Evolutionary conservation across 2,329 filamentous ascomycete genomes (phyloP), one percentile per base, ranked within the genome.

Genomic region (Fusarium mexicanum): DNA sequence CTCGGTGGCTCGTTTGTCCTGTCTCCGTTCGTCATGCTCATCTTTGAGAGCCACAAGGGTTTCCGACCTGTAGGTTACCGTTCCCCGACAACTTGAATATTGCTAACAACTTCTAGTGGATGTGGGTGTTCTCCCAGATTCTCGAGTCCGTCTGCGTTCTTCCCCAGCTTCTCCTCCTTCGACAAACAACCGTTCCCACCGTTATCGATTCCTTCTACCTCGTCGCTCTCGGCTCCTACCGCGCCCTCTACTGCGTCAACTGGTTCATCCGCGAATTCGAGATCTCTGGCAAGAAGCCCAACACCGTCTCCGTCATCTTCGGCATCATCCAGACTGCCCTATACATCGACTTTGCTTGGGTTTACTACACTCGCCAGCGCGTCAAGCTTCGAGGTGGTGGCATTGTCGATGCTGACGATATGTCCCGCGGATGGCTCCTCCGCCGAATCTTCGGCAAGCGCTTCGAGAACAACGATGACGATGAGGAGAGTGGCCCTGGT

Each of bases 121-220:
- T 94, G 71, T 97, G 94, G 93, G 89, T 91, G 66, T 98, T 98
- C 84, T 97, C 94, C 38, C 91, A 96, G 77, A 93, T 98, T 75
- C 92, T 98, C 79, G 96, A 98, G 84, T 96, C 94, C 40, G 90
- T 97, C 69, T 96, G 93, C 82, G 91, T 98, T 40, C 91, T 98
- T 26, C 96, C 96, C 0, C 96, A 98, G 82, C 91, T 98, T 3
- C 89, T 98, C 11, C 91, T 98, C 48, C 90, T 98, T 20, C 93
- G 96, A 68, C 95, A 98, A 83, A 98, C 96, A n/a, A 95, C 92
- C 33, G 94, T 98, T 0, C 96, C 96, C 0, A 98, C 96, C 55
- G 96, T 98, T 53, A 95, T 98, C 84, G 94, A 98, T 82, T 97
- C 94, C n/a, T 98, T 93, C 85, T 98, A 98, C 83, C 93, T 98